Evolutionary conservation across 1,139 yeast genomes (phyloP).

Genomic region (Saccharomyces hybrid): DNA sequence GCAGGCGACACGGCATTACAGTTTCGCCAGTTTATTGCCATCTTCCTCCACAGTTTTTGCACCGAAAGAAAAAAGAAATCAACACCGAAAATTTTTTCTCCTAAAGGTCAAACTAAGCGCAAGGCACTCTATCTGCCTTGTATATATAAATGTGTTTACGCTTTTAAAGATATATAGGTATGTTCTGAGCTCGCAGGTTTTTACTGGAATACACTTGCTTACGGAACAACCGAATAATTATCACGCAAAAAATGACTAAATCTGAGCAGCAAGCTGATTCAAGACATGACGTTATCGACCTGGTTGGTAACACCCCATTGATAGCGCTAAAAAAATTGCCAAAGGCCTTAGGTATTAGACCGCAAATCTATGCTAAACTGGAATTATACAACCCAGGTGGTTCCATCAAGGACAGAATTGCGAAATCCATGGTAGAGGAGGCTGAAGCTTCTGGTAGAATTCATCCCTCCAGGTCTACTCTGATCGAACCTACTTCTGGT

Average conservation of each 20-base stretch:
- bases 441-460: slow-evolving; percentile 75
- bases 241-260: no score
- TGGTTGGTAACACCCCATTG: slow-evolving; percentile 78
- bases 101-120: slow-evolving; percentile 35
- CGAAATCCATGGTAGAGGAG: slow-evolving; percentile 75
- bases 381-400: slow-evolving; percentile 92
- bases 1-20: no score
- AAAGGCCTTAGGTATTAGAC: slow-evolving; percentile 68
- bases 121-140: slow-evolving; percentile 34
- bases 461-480: slow-evolving; percentile 70
- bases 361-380: slow-evolving; percentile 77
- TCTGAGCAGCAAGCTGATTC: slow-evolving; percentile 10
- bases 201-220: no score
- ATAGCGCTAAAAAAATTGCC: slow-evolving; percentile 71
- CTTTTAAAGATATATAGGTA: no score
- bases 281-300: slow-evolving; percentile 29
- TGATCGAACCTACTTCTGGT: slow-evolving; percentile 87
- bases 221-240: no score
- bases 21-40: neutral
- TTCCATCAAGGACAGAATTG: slow-evolving; percentile 91
- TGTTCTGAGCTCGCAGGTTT: no score
- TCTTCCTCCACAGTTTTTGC: no score
- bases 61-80: no score
- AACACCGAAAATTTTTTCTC: no score
- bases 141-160: no score